Base-by-base conservation (phyloP, 257 asterid genomes). In the Solanum etuberosum region DNA sequence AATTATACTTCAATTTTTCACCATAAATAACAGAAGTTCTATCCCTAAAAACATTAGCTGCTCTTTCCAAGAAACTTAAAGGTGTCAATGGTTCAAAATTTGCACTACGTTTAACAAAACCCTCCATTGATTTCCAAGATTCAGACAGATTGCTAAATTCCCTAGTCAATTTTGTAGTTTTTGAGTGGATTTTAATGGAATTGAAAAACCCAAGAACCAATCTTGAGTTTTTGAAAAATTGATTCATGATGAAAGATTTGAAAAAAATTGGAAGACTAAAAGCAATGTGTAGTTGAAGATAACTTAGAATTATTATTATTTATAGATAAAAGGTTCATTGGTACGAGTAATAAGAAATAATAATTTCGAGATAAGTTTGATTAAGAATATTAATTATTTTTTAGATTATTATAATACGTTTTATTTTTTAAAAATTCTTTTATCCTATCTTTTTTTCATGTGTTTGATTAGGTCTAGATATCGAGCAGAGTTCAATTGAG, bases 51-150 rank as follows among this genome's bases (percentile, higher is more conserved):
- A 46, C 42, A 80, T 46, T 80, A 46, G 84, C 84, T 46, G 84
- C 84, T 5, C 84, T 80, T 16, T 80, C 84, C 67, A 80, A 46
- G 65, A 80, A 80, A 80, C 84, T 80, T 25, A 80, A 46, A 4
- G 84, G 84, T 18, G 84, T 80, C 67, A 80, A 80, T 27, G 84
- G 84, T 27, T 27, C 67, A 80, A 15, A 16, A 80, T 80, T 80
- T 80, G 67, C 84, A 7, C 9, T 9, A 43, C 84, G 27, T n/a
- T 78, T 78, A 43, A 43, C 25, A 14, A 78, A 13, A 78, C 67
- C 65, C 2, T 78, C 40, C 63, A 78, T 78, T 5, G 84, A 72
- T 72, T 10, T 72, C 80, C 80, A 72, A 9, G 80, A 34, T 9
- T 72, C 80, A 18, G 48, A 34, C 2, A 5, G 1, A 72, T 34